These are phyloP conservation scores for Postia placenta DNA, from an alignment of 768 basidiomycete genomes.

Conservation along the genomic window DNA sequence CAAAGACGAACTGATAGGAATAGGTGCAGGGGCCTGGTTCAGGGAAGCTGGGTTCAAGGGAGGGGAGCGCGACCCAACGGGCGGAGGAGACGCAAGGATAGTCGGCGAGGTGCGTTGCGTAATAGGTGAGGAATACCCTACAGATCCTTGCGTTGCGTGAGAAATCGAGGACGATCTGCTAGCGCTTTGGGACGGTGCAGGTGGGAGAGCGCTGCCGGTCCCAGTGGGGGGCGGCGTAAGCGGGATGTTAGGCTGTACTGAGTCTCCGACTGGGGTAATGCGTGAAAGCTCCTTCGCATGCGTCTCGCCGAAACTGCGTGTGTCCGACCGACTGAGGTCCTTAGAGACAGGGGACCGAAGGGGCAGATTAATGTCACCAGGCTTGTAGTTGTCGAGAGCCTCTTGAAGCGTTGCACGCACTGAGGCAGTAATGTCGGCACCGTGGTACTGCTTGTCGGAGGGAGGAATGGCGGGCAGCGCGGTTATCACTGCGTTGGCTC, in stretches of 20 bases:
- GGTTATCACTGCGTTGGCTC: slow-evolving; percentile 52
- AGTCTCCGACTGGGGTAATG: slow-evolving; percentile 34
- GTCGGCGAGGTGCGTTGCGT: neutral
- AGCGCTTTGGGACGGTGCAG: slow-evolving; percentile 8
- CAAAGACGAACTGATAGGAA: slow-evolving; percentile 13
- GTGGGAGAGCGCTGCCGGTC: slow-evolving; percentile 10
- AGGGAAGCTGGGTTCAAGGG: slow-evolving; percentile 25
- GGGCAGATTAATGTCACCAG: slow-evolving; percentile 54
- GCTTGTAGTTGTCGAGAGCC: slow-evolving; percentile 73
- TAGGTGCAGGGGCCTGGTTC: slow-evolving; percentile 24
- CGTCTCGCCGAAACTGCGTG: slow-evolving; percentile 78
- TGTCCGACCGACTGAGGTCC: slow-evolving; percentile 68
- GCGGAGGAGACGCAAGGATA: slow-evolving; percentile 13
- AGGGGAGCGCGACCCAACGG: slow-evolving; percentile 13
- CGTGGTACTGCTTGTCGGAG: slow-evolving; percentile 44
- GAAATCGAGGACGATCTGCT: slow-evolving; percentile 5
- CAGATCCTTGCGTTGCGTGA: slow-evolving; percentile 9
- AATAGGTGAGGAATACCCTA: slow-evolving; percentile 18
- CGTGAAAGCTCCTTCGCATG: slow-evolving; percentile 68
- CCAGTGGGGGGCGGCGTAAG: slow-evolving; percentile 35
- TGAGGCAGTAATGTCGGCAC: slow-evolving; percentile 56
- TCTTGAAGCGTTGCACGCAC: slow-evolving; percentile 71
- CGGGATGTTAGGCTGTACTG: slow-evolving; percentile 28
- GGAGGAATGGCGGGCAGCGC: slow-evolving; percentile 70
- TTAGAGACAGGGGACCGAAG: slow-evolving; percentile 34